Base-by-base conservation (phyloP, 2,329 filamentous ascomycete genomes). In the Lecanicillium sp. region DNA sequence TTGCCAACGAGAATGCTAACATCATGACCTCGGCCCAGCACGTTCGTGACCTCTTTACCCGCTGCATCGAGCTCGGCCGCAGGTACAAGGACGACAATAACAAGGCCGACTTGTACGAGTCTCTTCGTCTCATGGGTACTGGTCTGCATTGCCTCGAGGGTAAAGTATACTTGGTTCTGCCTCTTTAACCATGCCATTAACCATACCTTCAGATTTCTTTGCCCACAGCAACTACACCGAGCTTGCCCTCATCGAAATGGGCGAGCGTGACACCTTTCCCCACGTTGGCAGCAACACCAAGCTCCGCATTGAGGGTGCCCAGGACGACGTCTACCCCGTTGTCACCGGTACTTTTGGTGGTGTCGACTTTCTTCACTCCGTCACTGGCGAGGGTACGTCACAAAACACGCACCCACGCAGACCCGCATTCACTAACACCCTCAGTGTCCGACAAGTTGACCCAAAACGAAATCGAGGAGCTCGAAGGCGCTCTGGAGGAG, bases 331-430 rank as follows among this genome's bases (percentile, higher is more conserved):
- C 52, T 95, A 86, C 58, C 90, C 90, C 6, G 71, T 91, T 52
- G 78, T 95, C 37, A 96, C 90, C 1, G 90, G 91, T 51, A 96
- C 90, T 6, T 96, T 96, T 66, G 90, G 90, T 52, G 90, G 90
- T 54, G 90, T 95, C 12, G 91, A 96, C 61, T 96, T 96, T 69
- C 72, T 95, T 52, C 89, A 95, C 70, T 93, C 87, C 1, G 90
- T 95, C 24, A 87, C 79, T 38, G 79, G 81, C 50, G 81, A 84
- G 70, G 71, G 75, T 77, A 54, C n/a, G 65, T 56, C 3, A 3
- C 15, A 19, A n/a, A n/a, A n/a, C n/a, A n/a, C n/a, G n/a, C n/a
- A n/a, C n/a, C n/a, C 27, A 15, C 14, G 9, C 44, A 38, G 44
- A 41, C 27, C 30, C 26, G 19, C 33, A 33, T 12, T 11, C 30